phyloP scores from a whole-genome alignment of 345 rosid species.

The Eucalyptus polyanthemos region DNA sequence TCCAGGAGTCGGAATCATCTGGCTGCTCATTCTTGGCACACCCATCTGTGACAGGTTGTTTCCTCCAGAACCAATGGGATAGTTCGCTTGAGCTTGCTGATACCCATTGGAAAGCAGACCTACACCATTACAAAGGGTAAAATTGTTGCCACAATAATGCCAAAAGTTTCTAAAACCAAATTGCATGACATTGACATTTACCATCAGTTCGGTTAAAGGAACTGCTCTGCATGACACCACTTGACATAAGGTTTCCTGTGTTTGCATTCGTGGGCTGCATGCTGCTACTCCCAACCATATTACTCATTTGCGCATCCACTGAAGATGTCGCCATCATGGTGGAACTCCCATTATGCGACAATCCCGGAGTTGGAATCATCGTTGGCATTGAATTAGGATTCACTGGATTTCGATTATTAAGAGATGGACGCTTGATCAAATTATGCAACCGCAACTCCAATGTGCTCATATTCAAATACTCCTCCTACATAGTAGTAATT shows the following conservation, averaged over 20 bases:
- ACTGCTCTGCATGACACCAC: slow-evolving; percentile 42
- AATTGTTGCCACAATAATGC: not conserved
- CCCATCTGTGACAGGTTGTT: slow-evolving; percentile 50
- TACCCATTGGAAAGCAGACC: slow-evolving; percentile 56
- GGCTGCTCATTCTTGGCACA: slow-evolving; percentile 51
- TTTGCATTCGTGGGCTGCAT: slow-evolving; percentile 31
- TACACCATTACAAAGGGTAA: slow-evolving; percentile 12
- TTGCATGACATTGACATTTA: slow-evolving; percentile 1
- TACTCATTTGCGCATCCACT: slow-evolving; percentile 36
- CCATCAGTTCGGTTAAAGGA: slow-evolving; percentile 37
- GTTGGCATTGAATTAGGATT: slow-evolving; percentile 55
- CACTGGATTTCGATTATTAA: slow-evolving; percentile 29
- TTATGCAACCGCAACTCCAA: slow-evolving; percentile 48
- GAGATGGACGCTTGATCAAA: slow-evolving; percentile 25
- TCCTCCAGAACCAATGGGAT: slow-evolving; percentile 62
- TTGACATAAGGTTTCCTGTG: slow-evolving; percentile 32
- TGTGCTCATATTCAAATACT: slow-evolving; percentile 57
- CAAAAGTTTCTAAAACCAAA: not conserved
- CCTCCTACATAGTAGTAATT: slow-evolving; percentile 41
- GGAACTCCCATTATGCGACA: too few relatives aligned
- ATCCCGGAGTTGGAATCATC: not conserved
- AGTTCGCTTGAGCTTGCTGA: slow-evolving; percentile 54
- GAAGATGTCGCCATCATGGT: not conserved
- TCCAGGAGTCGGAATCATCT: slow-evolving; percentile 98
- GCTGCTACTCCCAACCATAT: slow-evolving; percentile 35